Percentiles rank a stretch among this genome's conserved stretches.
Conservation (phyloP, 257 asterid genomes). For the Forsythia suspensa region DNA sequence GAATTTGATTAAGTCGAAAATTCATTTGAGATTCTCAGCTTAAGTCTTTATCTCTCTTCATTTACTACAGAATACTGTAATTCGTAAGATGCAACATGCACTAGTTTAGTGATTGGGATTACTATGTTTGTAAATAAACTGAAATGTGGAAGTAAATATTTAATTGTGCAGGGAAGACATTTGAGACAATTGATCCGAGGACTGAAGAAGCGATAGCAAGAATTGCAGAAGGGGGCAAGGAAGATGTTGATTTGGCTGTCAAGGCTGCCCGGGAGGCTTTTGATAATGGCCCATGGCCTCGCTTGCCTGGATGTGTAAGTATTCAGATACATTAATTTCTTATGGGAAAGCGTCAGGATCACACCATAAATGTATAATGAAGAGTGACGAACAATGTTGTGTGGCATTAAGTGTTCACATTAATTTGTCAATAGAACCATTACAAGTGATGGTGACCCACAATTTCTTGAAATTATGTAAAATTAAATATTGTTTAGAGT, state of each 20-base stretch:
- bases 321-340: neutral
- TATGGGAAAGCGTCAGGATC: neutral
- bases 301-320: slow-evolving; percentile 48
- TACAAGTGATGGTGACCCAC: neutral
- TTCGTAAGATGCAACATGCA: neutral
- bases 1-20: neutral
- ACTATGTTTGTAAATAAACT: neutral
- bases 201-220: slow-evolving; percentile 43
- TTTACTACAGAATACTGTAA: neutral
- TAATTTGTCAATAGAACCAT: neutral
- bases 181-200: slow-evolving; percentile 56
- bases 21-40: neutral
- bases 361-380: neutral
- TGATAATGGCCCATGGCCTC: slow-evolving; percentile 67
- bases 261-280: slow-evolving; percentile 66
- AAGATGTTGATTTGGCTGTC: slow-evolving; percentile 61
- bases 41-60: neutral
- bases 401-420: neutral
- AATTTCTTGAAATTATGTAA: neutral
- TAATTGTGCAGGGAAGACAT: slow-evolving; percentile 41
- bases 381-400: neutral
- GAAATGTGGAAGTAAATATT: neutral
- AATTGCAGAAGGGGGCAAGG: slow-evolving; percentile 50
- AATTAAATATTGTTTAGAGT: neutral
- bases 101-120: neutral